Evolutionary conservation across 2,329 filamentous ascomycete genomes (phyloP).

Genomic region (Septoria petroselini): DNA sequence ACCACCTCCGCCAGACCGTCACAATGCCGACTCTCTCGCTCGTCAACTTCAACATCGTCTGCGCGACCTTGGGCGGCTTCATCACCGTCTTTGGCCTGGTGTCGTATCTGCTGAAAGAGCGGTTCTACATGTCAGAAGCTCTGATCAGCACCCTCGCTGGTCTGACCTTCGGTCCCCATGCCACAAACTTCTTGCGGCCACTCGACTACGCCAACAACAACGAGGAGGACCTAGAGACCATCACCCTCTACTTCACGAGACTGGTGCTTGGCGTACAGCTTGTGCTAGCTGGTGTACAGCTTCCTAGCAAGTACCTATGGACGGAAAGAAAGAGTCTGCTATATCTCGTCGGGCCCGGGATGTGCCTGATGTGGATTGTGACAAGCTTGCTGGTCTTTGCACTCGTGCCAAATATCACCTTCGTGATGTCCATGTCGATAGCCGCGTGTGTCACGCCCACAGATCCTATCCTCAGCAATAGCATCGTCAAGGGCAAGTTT

Average conservation of each 20-base stretch:
- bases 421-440: constrained; percentile 75
- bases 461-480: constrained; percentile 81
- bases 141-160: constrained; percentile 82
- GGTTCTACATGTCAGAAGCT: constrained; percentile 86
- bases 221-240: constrained; percentile 60
- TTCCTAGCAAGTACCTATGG: constrained; percentile 76
- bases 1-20: neutral
- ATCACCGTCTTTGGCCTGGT: constrained; percentile 87
- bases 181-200: constrained; percentile 69
- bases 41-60: constrained; percentile 78
- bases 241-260: constrained; percentile 80
- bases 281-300: constrained; percentile 80
- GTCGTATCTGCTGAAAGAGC: constrained; percentile 85
- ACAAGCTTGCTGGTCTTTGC: constrained; percentile 78
- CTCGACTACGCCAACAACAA: constrained; percentile 66
- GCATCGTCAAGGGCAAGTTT: constrained; percentile 90
- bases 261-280: constrained; percentile 88
- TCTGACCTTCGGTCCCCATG: constrained; percentile 73
- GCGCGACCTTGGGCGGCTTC: constrained; percentile 78
- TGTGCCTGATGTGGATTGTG: constrained; percentile 81
- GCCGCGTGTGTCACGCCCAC: constrained; percentile 90
- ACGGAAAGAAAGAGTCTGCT: constrained; percentile 73
- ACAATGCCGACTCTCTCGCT: constrained; percentile 57
- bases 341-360: constrained; percentile 75
- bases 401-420: constrained; percentile 66